Evolutionary conservation across 352 stramenopile genomes (phyloP), one percentile per base, ranked within the genome.

Genomic region (Globisporangium spiculum): DNA sequence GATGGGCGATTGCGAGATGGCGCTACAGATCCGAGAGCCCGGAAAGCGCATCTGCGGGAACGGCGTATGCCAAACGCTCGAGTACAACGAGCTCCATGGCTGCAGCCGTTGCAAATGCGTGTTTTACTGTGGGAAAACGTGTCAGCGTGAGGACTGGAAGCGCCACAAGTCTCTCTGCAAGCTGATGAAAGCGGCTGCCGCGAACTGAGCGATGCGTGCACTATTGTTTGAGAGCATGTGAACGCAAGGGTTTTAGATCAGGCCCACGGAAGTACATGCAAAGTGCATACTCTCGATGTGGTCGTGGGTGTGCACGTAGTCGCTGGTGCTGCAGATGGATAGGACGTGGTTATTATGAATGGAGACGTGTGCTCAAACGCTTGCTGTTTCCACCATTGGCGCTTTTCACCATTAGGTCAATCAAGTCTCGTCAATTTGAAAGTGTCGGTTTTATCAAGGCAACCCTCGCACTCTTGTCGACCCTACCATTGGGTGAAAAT

Each of bases 71-170:
- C 73, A 84, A 27, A 66, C 76, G 48, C 67, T 90, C 44, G 68
- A 84, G 46, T 90, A 91, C 61, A 69, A 70, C 46, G 76, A 82
- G 32, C 66, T 93, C 16, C 67, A 80, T 22, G 73, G 60, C 10
- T 93, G 84, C 32, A 75, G 68, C n/a, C 83, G 78, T 46, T 93
- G 84, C 71, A 87, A 83, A 59, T 84, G 81, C 65, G 78, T 91
- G 12, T 89, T 86, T 60, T 93, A 93, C 69, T 93, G 84, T 60
- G 64, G 72, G 63, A 89, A 89, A 61, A 65, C 68, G 24, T 93
- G 84, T 36, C 83, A 93, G 65, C 74, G 75, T 41, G 68, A 78
- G 52, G 81, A 93, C 75, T 93, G 84, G 84, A 88, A 89, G 68
- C 82, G 81, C 60, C 84, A 89, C 74, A 80, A 79, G 48, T 14